Conservation (phyloP, 2,329 filamentous ascomycete genomes). For the Colletotrichum sp. region DNA sequence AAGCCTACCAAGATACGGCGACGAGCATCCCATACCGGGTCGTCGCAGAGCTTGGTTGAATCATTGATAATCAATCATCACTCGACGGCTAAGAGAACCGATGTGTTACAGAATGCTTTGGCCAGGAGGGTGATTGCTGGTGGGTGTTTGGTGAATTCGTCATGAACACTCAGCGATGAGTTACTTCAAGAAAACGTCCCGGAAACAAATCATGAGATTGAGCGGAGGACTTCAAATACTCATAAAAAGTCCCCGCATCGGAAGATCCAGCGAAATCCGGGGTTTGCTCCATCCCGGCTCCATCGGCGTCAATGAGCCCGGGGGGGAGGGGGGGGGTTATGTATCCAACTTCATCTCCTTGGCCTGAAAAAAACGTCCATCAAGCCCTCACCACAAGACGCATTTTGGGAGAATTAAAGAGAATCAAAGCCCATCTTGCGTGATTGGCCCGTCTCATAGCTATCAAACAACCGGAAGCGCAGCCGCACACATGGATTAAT, state of each 20-base stretch:
- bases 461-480: neutral
- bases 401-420: neutral
- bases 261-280: neutral
- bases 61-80: neutral
- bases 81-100: neutral
- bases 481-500: neutral
- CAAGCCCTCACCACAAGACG: accelerated
- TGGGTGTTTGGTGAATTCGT: neutral
- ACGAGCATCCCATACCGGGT: too few species aligned
- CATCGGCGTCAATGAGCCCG: neutral
- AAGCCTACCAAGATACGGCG: too few species aligned
- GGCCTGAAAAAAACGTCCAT: accelerated
- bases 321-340: too few species aligned
- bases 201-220: accelerated
- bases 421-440: neutral
- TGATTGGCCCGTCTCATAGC: neutral
- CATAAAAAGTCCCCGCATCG: neutral
- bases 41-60: too few species aligned
- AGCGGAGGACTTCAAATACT: neutral
- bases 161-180: neutral
- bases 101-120: accelerated
- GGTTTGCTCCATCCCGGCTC: neutral
- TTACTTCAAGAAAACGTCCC: neutral
- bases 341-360: neutral
- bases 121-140: too few species aligned